Evolutionary conservation across 1,139 yeast species (phyloP).

Genomic region (Kodamaea fungicola): DNA sequence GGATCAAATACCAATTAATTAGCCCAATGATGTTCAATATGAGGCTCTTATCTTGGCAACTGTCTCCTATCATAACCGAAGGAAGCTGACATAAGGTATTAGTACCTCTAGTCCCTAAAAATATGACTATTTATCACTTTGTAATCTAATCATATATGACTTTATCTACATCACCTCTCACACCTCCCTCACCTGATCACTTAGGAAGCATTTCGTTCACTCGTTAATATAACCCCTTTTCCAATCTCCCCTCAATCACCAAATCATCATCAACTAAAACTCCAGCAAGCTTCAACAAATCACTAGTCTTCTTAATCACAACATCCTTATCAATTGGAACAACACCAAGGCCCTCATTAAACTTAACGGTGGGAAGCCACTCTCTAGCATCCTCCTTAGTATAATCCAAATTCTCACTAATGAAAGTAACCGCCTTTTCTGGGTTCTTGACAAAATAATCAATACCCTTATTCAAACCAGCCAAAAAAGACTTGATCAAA

Average conservation of each 20-base stretch:
- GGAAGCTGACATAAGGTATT: too few species aligned
- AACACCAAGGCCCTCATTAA: constrained; percentile 46
- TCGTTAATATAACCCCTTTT: constrained; percentile 19
- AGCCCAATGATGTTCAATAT: too few species aligned
- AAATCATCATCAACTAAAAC: constrained; percentile 44
- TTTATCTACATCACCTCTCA: too few species aligned
- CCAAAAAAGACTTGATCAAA: constrained; percentile 40
- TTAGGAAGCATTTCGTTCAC: too few species aligned
- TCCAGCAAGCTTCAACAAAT: constrained; percentile 59
- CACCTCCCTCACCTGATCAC: too few species aligned
- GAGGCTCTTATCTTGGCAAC: too few species aligned
- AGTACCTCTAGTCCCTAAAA: too few species aligned
- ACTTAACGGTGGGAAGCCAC: constrained; percentile 77
- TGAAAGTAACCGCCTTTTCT: constrained; percentile 66
- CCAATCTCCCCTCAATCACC: constrained; percentile 28
- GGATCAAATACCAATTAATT: too few species aligned
- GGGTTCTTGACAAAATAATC: constrained; percentile 55
- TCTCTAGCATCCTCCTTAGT: constrained; percentile 69
- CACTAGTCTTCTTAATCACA: constrained; percentile 56
- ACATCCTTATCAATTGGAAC: constrained; percentile 45
- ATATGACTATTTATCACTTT: too few species aligned
- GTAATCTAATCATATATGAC: too few species aligned
- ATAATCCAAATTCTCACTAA: constrained; percentile 69
- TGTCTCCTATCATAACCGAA: too few species aligned
- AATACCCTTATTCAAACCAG: constrained; percentile 65